Base-by-base conservation (phyloP, 176 grass and related monocot species). In the Triticum dicoccoides region DNA sequence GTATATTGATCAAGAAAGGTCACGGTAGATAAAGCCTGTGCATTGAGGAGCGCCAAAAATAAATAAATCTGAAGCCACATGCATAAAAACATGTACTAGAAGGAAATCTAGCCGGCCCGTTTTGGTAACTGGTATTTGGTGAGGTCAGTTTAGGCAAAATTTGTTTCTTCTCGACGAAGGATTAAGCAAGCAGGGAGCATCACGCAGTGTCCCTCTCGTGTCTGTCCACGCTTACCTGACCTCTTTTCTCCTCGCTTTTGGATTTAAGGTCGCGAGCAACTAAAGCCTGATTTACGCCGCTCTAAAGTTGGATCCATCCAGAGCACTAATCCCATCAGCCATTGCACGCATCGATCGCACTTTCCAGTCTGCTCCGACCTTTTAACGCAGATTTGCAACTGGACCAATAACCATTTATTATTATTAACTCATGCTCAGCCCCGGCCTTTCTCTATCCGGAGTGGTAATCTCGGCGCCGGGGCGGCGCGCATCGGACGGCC, bases 131-230 rank as follows among this genome's bases (percentile, higher is more conserved):
- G 52, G 52, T 29, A 69, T 69, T 11, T 25, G 27, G 45, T 8
- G 39, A 67, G 58, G 21, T 71, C 69, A 44, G 69, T 84, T 84
- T 41, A 45, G 86, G 77, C 56, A 77, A 71, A 8, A 64, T 64
- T 54, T 88, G 77, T 88, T 85, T 85, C 85, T 91, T 91, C 82
- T 84, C 29, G 82, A 85, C 89, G 25, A 91, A 91, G 89, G 89
- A 91, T 91, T 84, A 42, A 34, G 66, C 75, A 41, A 37, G 74
- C 75, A 1, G 65, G 14, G 79, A 64, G 41, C 75, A 75, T 29
- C 65, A 61, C 25, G 15, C 14, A 18, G 51, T 25, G 42, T 88
- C 81, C n/a, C 58, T 47, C 77, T 17, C 45, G 71, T 47, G 84
- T 20, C 86, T 73, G 54, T 24, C 63, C 80, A 73, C 23, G 84